Conservation (phyloP, 2,329 filamentous ascomycete genomes). For the Ambrosiella beaveri region DNA sequence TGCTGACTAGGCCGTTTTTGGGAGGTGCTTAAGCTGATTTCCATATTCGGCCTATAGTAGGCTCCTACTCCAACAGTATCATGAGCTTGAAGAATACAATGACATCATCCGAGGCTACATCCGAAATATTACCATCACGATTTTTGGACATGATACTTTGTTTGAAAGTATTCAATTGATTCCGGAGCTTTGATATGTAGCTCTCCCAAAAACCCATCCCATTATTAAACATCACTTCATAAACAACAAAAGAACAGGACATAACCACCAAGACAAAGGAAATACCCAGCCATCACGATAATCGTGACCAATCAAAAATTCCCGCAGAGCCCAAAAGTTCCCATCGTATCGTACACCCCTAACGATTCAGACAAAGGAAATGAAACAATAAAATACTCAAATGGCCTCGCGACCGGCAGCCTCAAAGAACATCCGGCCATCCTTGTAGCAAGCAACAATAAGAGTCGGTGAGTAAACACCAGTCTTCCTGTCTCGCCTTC, state of each 20-base stretch:
- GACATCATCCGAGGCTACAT: too few species aligned
- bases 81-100: not conserved
- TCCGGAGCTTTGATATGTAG: not conserved
- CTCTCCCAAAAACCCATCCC: not conserved
- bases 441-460: constrained; percentile 10
- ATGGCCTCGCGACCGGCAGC: constrained; percentile 1
- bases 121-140: too few species aligned
- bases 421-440: constrained; percentile 12
- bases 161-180: not conserved
- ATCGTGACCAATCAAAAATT: not conserved
- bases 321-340: not conserved
- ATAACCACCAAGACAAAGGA: constrained; percentile 5
- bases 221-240: not conserved
- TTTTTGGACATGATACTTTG: too few species aligned
- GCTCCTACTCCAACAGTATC: not conserved
- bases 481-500: constrained; percentile 5
- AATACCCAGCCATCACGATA: not conserved
- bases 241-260: not conserved
- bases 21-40: not conserved
- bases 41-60: not conserved
- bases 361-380: constrained; percentile 2
- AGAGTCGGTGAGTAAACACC: constrained; percentile 7
- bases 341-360: constrained; percentile 1
- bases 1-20: not conserved
- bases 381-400: constrained; percentile 1